phyloP scores from a whole-genome alignment of 2,329 filamentous ascomycete species.

The Gaeumannomyces tritici region DNA sequence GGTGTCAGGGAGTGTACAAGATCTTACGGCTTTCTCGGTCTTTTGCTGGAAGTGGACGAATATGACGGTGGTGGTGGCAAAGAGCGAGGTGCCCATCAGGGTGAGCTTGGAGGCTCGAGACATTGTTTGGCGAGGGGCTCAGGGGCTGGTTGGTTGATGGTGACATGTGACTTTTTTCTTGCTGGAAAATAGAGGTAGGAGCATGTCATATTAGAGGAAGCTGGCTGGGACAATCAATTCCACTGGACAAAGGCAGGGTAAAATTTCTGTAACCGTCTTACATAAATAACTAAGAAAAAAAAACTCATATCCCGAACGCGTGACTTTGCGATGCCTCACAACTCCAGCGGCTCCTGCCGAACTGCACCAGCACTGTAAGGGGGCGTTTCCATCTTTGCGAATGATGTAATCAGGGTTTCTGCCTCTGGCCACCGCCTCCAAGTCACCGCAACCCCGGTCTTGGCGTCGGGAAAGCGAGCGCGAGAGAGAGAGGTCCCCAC shows the following conservation, averaged over 20 bases:
- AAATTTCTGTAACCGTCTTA: too few species aligned
- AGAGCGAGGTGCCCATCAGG: conserved; percentile 64
- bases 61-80: conserved; percentile 66
- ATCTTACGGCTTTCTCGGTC: conserved; percentile 67
- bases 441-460: too few species aligned
- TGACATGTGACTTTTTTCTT: background rate
- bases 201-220: background rate
- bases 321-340: background rate
- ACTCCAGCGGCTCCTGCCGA: background rate
- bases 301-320: too few species aligned
- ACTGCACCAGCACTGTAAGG: background rate
- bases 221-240: too few species aligned
- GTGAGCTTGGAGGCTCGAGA: conserved; percentile 86
- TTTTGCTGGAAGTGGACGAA: conserved; percentile 85
- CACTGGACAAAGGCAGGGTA: too few species aligned
- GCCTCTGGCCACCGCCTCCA: background rate
- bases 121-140: conserved; percentile 44
- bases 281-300: too few species aligned
- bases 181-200: background rate
- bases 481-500: background rate
- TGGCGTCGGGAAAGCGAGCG: too few species aligned
- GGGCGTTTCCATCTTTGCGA: background rate
- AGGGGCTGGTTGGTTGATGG: background rate
- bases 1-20: background rate
- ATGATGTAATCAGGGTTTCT: background rate